These are phyloP conservation scores for Paecilomyces variotii DNA, from an alignment of 2,329 filamentous ascomycete species.

Conservation along the genomic window DNA sequence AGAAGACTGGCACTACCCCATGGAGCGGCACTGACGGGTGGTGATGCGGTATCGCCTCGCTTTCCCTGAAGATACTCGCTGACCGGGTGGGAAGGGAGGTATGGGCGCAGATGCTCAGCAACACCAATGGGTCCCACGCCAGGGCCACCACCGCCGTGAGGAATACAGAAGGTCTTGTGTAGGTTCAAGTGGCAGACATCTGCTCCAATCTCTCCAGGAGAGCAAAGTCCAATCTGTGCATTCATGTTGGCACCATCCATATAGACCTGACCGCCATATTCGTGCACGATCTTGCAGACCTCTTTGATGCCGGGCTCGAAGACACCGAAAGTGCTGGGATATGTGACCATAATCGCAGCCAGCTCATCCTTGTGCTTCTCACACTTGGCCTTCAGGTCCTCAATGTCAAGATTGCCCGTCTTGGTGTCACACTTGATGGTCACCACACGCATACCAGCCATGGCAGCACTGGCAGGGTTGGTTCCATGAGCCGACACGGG, in stretches of 20 bases:
- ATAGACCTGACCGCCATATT: conserved; percentile 87
- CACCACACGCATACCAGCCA: conserved; percentile 92
- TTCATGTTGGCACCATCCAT: conserved; percentile 99
- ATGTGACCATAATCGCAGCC: conserved; percentile 93
- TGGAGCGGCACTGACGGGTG: conserved; percentile 67
- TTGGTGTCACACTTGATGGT: conserved; percentile 81
- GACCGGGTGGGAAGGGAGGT: conserved; percentile 64
- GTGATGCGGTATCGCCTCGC: conserved; percentile 45
- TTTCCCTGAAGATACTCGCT: conserved; percentile 40
- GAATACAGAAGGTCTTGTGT: conserved; percentile 98
- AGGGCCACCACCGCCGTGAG: conserved; percentile 87
- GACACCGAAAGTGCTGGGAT: conserved; percentile 89
- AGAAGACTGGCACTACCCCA: conserved; percentile 88
- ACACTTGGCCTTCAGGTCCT: conserved; percentile 79
- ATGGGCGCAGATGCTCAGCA: conserved; percentile 67
- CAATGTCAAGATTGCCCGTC: conserved; percentile 84
- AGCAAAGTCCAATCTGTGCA: conserved; percentile 91
- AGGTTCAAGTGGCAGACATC: conserved; percentile 96
- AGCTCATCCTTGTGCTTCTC: conserved; percentile 79
- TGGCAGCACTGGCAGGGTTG: conserved; percentile 88
- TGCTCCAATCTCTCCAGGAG: conserved; percentile 87
- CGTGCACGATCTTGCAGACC: conserved; percentile 76
- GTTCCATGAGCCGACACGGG: conserved; percentile 93
- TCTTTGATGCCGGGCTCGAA: conserved; percentile 86
- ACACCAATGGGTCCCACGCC: conserved; percentile 93